These are phyloP conservation scores for Dactylellina drechsleri DNA, from an alignment of 2,329 filamentous ascomycete genomes.

Conservation along the genomic window DNA sequence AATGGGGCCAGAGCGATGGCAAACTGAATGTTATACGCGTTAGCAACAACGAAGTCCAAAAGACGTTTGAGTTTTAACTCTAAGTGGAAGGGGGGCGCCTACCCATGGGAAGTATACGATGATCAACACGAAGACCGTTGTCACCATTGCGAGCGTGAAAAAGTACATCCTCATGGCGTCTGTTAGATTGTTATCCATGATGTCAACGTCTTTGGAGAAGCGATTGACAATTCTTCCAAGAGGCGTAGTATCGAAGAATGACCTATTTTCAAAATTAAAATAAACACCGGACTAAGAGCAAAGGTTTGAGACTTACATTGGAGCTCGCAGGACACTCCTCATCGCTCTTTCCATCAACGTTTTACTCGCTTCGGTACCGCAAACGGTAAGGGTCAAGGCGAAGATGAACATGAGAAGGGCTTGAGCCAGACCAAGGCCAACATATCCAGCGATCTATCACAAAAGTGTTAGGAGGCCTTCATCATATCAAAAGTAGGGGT, in stretches of 20 bases:
- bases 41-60: constrained; percentile 81
- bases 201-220: constrained; percentile 93
- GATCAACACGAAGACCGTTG: constrained; percentile 80
- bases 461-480: constrained; percentile 57
- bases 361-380: constrained; percentile 83
- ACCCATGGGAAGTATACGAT: constrained; percentile 82
- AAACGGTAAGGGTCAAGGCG: constrained; percentile 78
- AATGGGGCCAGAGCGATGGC: constrained; percentile 75
- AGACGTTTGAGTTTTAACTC: constrained; percentile 71
- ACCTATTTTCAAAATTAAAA: constrained; percentile 78
- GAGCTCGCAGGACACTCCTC: constrained; percentile 74
- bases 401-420: constrained; percentile 82
- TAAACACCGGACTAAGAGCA: constrained; percentile 64
- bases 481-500: background rate
- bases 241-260: constrained; percentile 96
- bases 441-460: constrained; percentile 71
- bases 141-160: constrained; percentile 81
- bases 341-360: constrained; percentile 84
- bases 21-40: constrained; percentile 87
- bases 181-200: constrained; percentile 93
- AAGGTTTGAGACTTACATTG: constrained; percentile 63
- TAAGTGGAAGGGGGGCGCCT: constrained; percentile 96
- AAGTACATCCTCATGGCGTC: constrained; percentile 97
- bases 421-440: constrained; percentile 76
- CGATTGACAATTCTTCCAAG: constrained; percentile 95